Evolutionary conservation across 495 filamentous ascomycete species (phyloP).

Genomic region (Collariella sp.): DNA sequence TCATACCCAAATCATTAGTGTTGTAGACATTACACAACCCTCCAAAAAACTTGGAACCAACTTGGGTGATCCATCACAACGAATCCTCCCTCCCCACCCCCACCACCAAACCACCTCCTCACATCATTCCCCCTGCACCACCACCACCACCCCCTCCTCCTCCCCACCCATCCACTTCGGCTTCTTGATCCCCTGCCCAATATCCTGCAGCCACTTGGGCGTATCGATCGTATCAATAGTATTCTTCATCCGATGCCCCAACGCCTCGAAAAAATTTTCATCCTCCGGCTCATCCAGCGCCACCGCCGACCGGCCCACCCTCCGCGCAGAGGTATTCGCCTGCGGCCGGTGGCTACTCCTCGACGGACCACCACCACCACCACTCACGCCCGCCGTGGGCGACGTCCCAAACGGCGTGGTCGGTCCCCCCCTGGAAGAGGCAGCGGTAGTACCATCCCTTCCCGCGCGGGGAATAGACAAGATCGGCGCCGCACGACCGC

Average conservation of each 20-base stretch:
- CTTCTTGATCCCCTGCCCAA: conserved; percentile 55
- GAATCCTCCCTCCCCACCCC: conserved; percentile 23
- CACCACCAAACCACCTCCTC: conserved; percentile 39
- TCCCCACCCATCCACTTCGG: conserved; percentile 76
- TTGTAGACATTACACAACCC: neutral
- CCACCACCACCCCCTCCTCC: conserved; percentile 9
- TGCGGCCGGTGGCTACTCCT: conserved; percentile 12
- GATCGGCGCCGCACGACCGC: conserved; percentile 29
- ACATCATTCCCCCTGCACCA: conserved; percentile 22
- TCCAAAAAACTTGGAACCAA: neutral
- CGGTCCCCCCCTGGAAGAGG: conserved; percentile 8
- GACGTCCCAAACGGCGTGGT: conserved; percentile 39
- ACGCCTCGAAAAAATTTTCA: conserved; percentile 70
- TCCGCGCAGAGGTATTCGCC: conserved; percentile 28
- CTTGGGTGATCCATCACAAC: conserved; percentile 10
- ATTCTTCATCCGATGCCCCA: conserved; percentile 80
- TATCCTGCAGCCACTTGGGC: conserved; percentile 68
- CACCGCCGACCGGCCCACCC: conserved; percentile 19
- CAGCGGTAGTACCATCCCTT: conserved; percentile 16
- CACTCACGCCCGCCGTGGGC: conserved; percentile 22
- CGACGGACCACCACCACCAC: neutral
- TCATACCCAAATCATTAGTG: neutral
- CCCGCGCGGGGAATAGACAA: conserved; percentile 24
- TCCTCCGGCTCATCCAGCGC: conserved; percentile 51
- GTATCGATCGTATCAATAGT: conserved; percentile 79